Percentiles rank a stretch among this genome's conserved stretches.
Conservation (phyloP, 179 eudicot genomes). For the Camellia oleifera region DNA sequence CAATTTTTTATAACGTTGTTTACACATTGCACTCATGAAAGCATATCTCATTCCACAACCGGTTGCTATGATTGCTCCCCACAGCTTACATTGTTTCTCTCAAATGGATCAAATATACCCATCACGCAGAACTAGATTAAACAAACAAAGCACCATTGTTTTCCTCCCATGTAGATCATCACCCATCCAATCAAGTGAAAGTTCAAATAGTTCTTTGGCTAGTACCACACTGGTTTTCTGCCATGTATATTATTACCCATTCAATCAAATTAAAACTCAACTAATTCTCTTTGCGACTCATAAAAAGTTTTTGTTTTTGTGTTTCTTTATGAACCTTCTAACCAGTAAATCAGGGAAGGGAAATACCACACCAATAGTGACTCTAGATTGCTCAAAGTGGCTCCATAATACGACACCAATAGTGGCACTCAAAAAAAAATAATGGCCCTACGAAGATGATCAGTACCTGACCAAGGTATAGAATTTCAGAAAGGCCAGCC, state of each 20-base stretch:
- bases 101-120: neutral
- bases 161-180: neutral
- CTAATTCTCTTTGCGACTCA: neutral
- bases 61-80: neutral
- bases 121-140: neutral
- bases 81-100: neutral
- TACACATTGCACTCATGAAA: neutral
- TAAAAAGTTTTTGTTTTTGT: too few relatives aligned
- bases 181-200: neutral
- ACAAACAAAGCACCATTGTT: neutral
- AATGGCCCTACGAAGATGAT: too few relatives aligned
- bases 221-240: neutral
- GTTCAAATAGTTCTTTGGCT: neutral
- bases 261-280: neutral
- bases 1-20: neutral
- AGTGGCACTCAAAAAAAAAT: neutral
- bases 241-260: neutral
- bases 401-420: neutral
- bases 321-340: neutral
- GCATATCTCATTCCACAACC: neutral
- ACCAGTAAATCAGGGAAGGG: neutral
- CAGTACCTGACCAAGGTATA: neutral
- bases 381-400: neutral
- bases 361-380: neutral
- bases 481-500: neutral